phyloP scores from a whole-genome alignment of 495 filamentous ascomycete genomes.

The Xylaria nigripes region DNA sequence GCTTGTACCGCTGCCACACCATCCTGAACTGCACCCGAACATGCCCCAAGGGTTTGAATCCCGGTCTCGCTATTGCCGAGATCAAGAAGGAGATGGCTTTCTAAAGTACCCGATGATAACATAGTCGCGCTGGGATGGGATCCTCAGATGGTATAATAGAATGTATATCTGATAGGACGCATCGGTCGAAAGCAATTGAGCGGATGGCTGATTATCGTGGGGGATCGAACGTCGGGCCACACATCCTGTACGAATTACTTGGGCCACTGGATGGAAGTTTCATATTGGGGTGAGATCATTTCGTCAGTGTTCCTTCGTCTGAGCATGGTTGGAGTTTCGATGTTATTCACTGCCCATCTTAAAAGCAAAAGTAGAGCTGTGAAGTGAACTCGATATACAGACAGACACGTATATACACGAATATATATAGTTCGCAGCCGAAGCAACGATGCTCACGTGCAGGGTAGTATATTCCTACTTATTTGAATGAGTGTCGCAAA shows the following conservation, averaged over 20 bases:
- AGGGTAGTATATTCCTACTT: too few relatives aligned
- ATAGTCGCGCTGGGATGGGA: background rate
- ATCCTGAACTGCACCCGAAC: constrained; percentile 96
- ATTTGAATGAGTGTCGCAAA: too few relatives aligned
- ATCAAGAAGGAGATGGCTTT: constrained; percentile 97
- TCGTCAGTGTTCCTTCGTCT: constrained; percentile 20
- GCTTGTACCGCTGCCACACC: constrained; percentile 95
- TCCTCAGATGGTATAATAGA: background rate
- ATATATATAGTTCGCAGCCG: background rate
- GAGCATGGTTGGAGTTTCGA: constrained; percentile 30
- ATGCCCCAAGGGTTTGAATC: constrained; percentile 97
- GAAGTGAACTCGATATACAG: too few relatives aligned
- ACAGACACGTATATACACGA: too few relatives aligned
- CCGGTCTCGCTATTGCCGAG: constrained; percentile 86
- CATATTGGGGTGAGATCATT: constrained; percentile 6
- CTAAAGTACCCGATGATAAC: constrained; percentile 19
- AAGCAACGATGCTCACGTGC: too few relatives aligned
- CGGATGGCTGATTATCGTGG: background rate
- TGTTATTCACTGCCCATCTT: background rate
- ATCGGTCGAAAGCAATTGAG: background rate
- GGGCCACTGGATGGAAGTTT: constrained; percentile 12
- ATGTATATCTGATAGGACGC: background rate
- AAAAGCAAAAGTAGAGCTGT: background rate
- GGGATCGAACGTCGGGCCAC: constrained; percentile 7
- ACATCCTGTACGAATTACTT: constrained; percentile 12